phyloP scores from a whole-genome alignment of 2,329 filamentous ascomycete species.

The Neocatenulostroma microsporum region DNA sequence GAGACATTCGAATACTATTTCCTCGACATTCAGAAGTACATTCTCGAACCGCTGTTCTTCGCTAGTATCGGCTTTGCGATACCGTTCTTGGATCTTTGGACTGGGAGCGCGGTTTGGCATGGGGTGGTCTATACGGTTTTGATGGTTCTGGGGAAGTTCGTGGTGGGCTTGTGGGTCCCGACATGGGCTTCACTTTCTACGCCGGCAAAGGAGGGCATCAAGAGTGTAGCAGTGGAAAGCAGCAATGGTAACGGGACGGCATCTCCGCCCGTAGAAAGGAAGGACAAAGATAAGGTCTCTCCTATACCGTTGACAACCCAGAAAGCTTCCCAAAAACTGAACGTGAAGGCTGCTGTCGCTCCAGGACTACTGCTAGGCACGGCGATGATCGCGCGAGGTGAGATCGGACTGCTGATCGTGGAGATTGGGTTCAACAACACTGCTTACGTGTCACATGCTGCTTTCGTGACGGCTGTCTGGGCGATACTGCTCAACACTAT shows the following conservation, averaged over 20 bases:
- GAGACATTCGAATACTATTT: slow-evolving; percentile 33
- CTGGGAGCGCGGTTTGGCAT: slow-evolving; percentile 57
- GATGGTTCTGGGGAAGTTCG: slow-evolving; percentile 51
- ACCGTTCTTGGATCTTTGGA: slow-evolving; percentile 63
- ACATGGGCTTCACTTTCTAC: too few species aligned
- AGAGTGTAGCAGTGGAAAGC: too few species aligned
- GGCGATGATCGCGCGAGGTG: slow-evolving; percentile 69
- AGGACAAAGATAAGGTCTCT: too few species aligned
- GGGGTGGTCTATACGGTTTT: slow-evolving; percentile 64
- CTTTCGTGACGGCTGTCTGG: slow-evolving; percentile 50
- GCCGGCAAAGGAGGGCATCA: too few species aligned
- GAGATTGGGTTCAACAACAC: slow-evolving; percentile 52
- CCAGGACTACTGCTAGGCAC: slow-evolving; percentile 58
- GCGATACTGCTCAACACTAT: slow-evolving; percentile 51
- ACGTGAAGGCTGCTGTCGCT: slow-evolving; percentile 55
- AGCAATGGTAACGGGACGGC: too few species aligned
- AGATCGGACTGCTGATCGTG: slow-evolving; percentile 71
- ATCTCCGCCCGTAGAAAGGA: too few species aligned
- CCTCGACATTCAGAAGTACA: slow-evolving; percentile 41
- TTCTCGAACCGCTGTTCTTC: slow-evolving; percentile 68
- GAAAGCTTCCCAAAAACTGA: slow-evolving; percentile 14
- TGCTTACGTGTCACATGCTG: slow-evolving; percentile 42
- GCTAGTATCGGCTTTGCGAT: slow-evolving; percentile 70
- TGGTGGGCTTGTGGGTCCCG: slow-evolving; percentile 36
- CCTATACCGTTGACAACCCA: too few species aligned